A percentile compares a stretch with the other conserved stretches of the same genome.
phyloP scores from a whole-genome alignment of 2,329 filamentous ascomycete species.

The Ophiocordyceps camponoti-floridani region DNA sequence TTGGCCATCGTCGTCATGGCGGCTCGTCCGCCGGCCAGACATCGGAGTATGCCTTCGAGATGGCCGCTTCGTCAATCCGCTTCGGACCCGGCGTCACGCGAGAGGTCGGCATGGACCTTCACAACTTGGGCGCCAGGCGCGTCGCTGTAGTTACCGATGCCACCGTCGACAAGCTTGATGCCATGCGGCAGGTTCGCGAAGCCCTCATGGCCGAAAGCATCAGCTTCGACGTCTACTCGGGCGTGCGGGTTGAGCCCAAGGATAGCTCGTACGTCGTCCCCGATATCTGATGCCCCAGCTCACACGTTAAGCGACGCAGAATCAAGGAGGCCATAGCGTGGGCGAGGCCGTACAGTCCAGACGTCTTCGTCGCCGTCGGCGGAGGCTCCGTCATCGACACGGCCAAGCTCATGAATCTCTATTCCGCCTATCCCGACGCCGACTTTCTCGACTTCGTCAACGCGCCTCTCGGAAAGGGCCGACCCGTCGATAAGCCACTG shows the following conservation, averaged over 20 bases:
- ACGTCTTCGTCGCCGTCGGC: conserved; percentile 85
- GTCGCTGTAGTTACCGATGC: conserved; percentile 86
- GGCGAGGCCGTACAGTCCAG: conserved; percentile 61
- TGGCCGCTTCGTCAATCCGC: conserved; percentile 87
- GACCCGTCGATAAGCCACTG: conserved; percentile 53
- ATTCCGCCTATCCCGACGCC: conserved; percentile 76
- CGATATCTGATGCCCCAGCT: neutral
- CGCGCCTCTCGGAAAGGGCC: conserved; percentile 73
- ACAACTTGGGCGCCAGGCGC: conserved; percentile 71
- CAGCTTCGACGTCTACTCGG: conserved; percentile 63
- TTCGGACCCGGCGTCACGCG: conserved; percentile 88
- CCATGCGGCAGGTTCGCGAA: conserved; percentile 79
- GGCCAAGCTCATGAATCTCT: conserved; percentile 96
- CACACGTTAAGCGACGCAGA: conserved; percentile 20
- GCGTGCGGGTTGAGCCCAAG: conserved; percentile 78
- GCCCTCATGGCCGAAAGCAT: conserved; percentile 64
- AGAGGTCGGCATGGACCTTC: conserved; percentile 95
- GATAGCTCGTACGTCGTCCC: conserved; percentile 57
- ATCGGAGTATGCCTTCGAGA: conserved; percentile 97
- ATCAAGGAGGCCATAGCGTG: conserved; percentile 82
- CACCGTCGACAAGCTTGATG: conserved; percentile 65
- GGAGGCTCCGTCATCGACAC: conserved; percentile 91
- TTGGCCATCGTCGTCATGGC: conserved; percentile 30
- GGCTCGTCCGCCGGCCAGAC: conserved; percentile 34
- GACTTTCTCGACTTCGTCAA: conserved; percentile 97